A percentile compares a stretch with the other conserved stretches of the same genome.
Evolutionary conservation across 164 flowering plant species (phyloP).

Genomic region (Aristolochia californica): DNA sequence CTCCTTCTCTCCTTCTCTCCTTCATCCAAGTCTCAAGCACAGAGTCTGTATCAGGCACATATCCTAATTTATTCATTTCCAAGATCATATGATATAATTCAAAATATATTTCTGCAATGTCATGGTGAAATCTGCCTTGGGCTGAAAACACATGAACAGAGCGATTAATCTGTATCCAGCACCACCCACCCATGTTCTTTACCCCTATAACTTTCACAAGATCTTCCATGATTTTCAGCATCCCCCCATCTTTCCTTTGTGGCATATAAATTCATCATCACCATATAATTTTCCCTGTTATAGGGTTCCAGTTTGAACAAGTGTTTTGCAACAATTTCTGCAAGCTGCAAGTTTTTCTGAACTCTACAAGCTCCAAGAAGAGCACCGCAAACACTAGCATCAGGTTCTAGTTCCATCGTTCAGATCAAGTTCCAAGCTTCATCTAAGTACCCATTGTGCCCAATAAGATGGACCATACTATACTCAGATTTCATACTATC

Average conservation of each 20-base stretch:
- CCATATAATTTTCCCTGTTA: conserved; percentile 46
- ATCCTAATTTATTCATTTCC: too few species aligned
- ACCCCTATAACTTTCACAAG: conserved; percentile 26
- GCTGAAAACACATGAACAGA: conserved; percentile 37
- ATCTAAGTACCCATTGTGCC: conserved; percentile 48
- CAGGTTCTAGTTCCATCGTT: conserved; percentile 48
- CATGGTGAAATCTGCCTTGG: conserved; percentile 31
- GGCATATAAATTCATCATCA: conserved; percentile 42
- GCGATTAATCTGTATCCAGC: conserved; percentile 43
- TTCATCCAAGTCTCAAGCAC: conserved; percentile 13
- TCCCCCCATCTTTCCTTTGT: conserved; percentile 41
- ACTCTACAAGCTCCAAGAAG: conserved; percentile 42
- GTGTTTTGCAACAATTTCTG: conserved; percentile 41
- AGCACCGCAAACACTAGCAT: conserved; percentile 58
- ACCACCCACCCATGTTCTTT: conserved; percentile 32
- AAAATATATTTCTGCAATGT: conserved; percentile 46
- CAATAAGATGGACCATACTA: conserved; percentile 78
- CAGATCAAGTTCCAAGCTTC: conserved; percentile 59
- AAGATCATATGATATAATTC: conserved; percentile 11
- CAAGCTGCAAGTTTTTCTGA: conserved; percentile 33
- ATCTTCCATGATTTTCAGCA: conserved; percentile 27
- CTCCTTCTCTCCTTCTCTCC: conserved; percentile 47
- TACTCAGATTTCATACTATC: conserved; percentile 44
- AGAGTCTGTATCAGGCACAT: too few species aligned
- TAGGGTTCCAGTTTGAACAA: conserved; percentile 46